Evolutionary conservation across 2,329 filamentous ascomycete species (phyloP).

Genomic region (Cladosporium sp.): DNA sequence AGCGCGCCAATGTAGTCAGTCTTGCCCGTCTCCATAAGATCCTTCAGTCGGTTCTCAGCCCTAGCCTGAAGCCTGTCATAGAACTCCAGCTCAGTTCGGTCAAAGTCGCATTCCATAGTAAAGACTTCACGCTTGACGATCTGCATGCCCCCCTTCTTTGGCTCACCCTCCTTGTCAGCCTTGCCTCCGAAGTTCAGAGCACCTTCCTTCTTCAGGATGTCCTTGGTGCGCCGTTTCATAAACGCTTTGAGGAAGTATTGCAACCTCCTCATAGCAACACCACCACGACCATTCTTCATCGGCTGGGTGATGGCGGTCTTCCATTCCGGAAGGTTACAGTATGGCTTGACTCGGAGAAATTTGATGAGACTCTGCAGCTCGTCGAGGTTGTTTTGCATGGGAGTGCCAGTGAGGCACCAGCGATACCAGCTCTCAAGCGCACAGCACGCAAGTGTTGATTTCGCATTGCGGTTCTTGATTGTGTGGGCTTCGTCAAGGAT

Average conservation of each 20-base stretch:
- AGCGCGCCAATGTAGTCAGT: conserved; percentile 91
- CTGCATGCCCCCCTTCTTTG: conserved; percentile 66
- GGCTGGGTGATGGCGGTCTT: conserved; percentile 84
- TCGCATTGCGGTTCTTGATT: conserved; percentile 97
- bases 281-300: conserved; percentile 82
- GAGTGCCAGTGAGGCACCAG: conserved; percentile 94
- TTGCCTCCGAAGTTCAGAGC: conserved; percentile 73
- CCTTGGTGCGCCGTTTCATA: conserved; percentile 98
- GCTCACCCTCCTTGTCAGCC: conserved; percentile 45
- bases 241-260: conserved; percentile 83
- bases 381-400: conserved; percentile 97
- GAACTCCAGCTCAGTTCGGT: conserved; percentile 72
- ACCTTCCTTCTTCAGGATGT: conserved; percentile 84
- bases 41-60: conserved; percentile 77
- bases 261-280: conserved; percentile 78
- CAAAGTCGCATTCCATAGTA: conserved; percentile 70
- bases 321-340: conserved; percentile 79
- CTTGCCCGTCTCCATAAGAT: conserved; percentile 72
- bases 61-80: conserved; percentile 78
- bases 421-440: conserved; percentile 78
- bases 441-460: conserved; percentile 87
- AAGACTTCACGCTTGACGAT: conserved; percentile 88
- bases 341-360: conserved; percentile 87
- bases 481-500: conserved; percentile 96
- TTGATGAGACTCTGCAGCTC: conserved; percentile 90